phyloP scores from a whole-genome alignment of 2,329 filamentous ascomycete species.

The Fusarium sp. region DNA sequence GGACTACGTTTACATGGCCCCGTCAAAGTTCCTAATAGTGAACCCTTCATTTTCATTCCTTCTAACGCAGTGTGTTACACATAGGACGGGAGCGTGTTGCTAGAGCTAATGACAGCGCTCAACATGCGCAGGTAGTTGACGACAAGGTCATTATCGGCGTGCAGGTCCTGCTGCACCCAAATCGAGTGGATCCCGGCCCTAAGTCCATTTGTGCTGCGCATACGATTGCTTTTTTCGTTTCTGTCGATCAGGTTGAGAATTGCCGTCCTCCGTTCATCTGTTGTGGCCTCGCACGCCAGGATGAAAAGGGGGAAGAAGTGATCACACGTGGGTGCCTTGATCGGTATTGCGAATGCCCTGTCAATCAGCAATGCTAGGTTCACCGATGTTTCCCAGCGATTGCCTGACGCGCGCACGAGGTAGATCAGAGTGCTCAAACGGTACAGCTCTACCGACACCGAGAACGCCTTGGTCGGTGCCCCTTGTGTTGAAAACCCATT shows the following conservation, averaged over 20 bases:
- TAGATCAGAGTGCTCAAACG: too few species aligned
- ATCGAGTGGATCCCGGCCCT: not conserved
- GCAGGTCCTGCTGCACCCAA: not conserved
- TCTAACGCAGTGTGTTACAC: not conserved
- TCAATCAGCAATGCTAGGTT: too few species aligned
- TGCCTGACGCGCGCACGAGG: too few species aligned
- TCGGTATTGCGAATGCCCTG: conserved; percentile 1
- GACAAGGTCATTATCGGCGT: not conserved
- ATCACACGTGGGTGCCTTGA: conserved; percentile 1
- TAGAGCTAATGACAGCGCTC: not conserved
- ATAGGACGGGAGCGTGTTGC: not conserved
- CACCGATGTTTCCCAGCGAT: too few species aligned
- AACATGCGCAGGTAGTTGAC: not conserved
- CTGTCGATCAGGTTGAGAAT: conserved; percentile 9
- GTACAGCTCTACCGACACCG: too few species aligned
- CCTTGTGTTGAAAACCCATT: too few species aligned
- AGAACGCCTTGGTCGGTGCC: too few species aligned
- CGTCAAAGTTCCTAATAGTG: too few species aligned
- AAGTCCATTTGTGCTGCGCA: not conserved
- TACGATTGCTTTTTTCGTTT: conserved; percentile 4
- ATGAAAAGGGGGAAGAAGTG: conserved; percentile 13
- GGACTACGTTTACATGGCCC: too few species aligned
- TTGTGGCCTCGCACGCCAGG: conserved; percentile 10
- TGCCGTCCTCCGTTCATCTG: conserved; percentile 5
- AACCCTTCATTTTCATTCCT: too few species aligned